phyloP scores from a whole-genome alignment of 768 basidiomycete species.

The Suillus occidentalis region DNA sequence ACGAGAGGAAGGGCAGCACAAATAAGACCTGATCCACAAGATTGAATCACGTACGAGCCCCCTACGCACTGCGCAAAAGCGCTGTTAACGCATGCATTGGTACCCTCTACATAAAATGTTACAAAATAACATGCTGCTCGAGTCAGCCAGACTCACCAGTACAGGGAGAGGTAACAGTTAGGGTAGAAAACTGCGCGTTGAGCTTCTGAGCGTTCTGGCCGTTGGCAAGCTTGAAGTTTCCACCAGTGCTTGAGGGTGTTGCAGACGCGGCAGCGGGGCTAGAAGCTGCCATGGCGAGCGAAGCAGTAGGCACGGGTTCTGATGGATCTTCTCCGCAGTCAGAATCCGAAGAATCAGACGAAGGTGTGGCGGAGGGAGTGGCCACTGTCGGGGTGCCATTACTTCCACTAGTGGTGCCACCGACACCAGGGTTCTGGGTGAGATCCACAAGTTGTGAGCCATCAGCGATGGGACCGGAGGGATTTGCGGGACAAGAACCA shows the following conservation, averaged over 20 bases:
- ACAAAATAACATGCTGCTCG: slow-evolving; percentile 15
- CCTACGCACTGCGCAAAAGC: slow-evolving; percentile 56
- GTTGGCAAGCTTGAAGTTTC: slow-evolving; percentile 32
- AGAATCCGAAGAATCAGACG: slow-evolving; percentile 6
- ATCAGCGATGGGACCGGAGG: slow-evolving; percentile 48
- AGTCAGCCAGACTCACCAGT: slow-evolving; percentile 20
- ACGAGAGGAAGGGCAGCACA: slow-evolving; percentile 58
- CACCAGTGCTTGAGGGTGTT: slow-evolving; percentile 2
- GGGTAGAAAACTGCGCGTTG: slow-evolving; percentile 50
- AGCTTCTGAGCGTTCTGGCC: slow-evolving; percentile 50
- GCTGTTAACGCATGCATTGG: slow-evolving; percentile 49
- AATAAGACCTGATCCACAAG: slow-evolving; percentile 30
- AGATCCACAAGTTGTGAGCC: slow-evolving; percentile 43
- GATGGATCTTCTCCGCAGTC: slow-evolving; percentile 7
- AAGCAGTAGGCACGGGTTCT: not conserved
- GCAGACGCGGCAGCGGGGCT: slow-evolving; percentile 8
- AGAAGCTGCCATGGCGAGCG: slow-evolving; percentile 1
- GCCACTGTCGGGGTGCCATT: slow-evolving; percentile 4
- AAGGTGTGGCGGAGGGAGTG: slow-evolving; percentile 3
- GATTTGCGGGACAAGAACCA: slow-evolving; percentile 52
- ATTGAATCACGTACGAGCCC: slow-evolving; percentile 36
- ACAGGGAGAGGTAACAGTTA: slow-evolving; percentile 49
- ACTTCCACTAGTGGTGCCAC: slow-evolving; percentile 9
- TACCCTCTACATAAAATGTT: slow-evolving; percentile 22
- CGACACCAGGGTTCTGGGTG: slow-evolving; percentile 36